Percentiles rank a stretch among this genome's conserved stretches.
Evolutionary conservation across 2,329 filamentous ascomycete species (phyloP).

Genomic region (Sarocladiaceae sp.): DNA sequence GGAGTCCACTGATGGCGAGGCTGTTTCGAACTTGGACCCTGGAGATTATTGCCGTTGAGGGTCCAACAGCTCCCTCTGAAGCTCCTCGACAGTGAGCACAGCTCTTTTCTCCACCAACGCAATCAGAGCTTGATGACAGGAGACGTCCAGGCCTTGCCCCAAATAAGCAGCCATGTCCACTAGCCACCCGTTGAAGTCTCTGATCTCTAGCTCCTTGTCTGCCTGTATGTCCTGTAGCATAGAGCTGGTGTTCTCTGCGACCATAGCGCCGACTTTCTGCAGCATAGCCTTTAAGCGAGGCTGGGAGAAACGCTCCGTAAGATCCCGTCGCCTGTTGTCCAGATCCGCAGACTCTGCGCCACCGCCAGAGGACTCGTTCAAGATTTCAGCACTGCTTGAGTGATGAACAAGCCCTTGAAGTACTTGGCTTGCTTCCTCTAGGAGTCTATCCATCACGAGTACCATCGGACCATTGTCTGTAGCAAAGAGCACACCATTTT

Average conservation of each 20-base stretch:
- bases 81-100: constrained; percentile 28
- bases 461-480: constrained; percentile 38
- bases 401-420: constrained; percentile 65
- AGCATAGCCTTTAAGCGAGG: constrained; percentile 40
- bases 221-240: constrained; percentile 57
- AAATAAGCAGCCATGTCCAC: constrained; percentile 40
- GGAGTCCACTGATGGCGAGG: not conserved
- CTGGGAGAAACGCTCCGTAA: constrained; percentile 38
- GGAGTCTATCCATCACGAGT: constrained; percentile 61
- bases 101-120: constrained; percentile 35
- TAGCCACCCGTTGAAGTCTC: constrained; percentile 58
- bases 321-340: constrained; percentile 9
- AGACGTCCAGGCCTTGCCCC: constrained; percentile 26
- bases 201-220: constrained; percentile 50
- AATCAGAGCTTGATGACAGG: constrained; percentile 37
- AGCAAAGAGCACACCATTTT: constrained; percentile 73
- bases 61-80: constrained; percentile 15
- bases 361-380: constrained; percentile 17
- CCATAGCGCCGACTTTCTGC: constrained; percentile 41
- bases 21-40: not conserved
- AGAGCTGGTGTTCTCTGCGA: constrained; percentile 52
- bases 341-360: not conserved
- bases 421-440: constrained; percentile 72
- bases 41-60: not conserved
- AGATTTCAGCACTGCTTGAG: constrained; percentile 37